A percentile compares a stretch with the other conserved stretches of the same genome.
These are phyloP conservation scores for Danielia oregonensis DNA, from an alignment of 805 yeast genomes.

Conservation along the genomic window DNA sequence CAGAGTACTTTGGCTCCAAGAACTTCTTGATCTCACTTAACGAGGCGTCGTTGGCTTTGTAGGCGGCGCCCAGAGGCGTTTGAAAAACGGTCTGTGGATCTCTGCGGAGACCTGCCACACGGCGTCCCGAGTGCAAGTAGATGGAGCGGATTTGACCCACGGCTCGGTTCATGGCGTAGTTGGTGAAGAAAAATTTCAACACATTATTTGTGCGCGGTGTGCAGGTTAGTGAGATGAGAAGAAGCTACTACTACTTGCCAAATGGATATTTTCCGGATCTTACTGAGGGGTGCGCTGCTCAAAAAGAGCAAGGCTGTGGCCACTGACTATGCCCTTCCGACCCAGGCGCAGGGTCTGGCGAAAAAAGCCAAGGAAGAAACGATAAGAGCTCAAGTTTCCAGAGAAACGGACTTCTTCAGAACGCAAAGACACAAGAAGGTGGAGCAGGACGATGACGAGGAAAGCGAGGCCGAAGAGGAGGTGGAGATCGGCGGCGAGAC, in stretches of 20 bases:
- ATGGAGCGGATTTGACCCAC: conserved; percentile 19
- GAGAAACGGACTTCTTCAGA: conserved; percentile 82
- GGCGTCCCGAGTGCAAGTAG: conserved; percentile 45
- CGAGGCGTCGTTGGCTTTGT: conserved; percentile 50
- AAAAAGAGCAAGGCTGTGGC: conserved; percentile 50
- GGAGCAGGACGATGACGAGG: conserved; percentile 16
- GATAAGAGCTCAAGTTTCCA: conserved; percentile 51
- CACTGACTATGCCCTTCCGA: conserved; percentile 38
- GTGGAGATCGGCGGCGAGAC: conserved; percentile 26
- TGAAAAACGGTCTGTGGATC: conserved; percentile 55
- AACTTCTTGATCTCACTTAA: conserved; percentile 47
- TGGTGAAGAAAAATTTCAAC: conserved; percentile 1
- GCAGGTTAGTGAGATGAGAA: conserved; percentile 5
- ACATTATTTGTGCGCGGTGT: neutral
- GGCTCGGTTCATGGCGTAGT: neutral
- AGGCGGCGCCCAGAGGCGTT: conserved; percentile 36
- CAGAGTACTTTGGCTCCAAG: conserved; percentile 43
- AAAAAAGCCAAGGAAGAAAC: conserved; percentile 34
- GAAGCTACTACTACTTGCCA: neutral
- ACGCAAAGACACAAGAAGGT: conserved; percentile 33
- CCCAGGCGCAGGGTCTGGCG: conserved; percentile 22
- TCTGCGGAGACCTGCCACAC: conserved; percentile 69
- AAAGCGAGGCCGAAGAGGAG: conserved; percentile 21
- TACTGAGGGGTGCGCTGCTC: conserved; percentile 81
- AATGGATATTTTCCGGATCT: conserved; percentile 87